Evolutionary conservation across 768 basidiomycete species (phyloP), one percentile per base, ranked within the genome.

Genomic region (Tephrocybe rancida): DNA sequence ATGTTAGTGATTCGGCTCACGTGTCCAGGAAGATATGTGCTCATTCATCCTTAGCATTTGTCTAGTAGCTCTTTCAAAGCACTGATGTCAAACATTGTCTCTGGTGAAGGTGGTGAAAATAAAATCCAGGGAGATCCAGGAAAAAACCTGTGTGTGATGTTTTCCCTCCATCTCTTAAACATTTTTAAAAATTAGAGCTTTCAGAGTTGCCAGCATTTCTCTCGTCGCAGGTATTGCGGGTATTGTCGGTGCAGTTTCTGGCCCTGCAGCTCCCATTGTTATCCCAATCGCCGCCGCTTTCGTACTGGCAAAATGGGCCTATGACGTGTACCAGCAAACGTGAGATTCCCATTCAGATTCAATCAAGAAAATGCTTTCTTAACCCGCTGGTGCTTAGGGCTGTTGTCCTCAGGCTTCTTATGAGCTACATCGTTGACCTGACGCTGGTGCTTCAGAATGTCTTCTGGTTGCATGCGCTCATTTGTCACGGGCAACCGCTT

Each of bases 281-380:
- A n/a, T n/a, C n/a, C n/a, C n/a, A n/a, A n/a, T n/a, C n/a, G n/a
- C n/a, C 18, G 61, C 54, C 24, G 29, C 47, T 8, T 29, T 60
- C 22, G 57, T 64, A 13, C 48, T 61, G 18, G 55, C 54, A 14
- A 58, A 56, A 34, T 67, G 62, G 64, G 57, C 54, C 5, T 54
- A 52, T 14, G 59, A 58, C 18, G 48, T 64, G 9, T 65, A 67
- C 49, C 32, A 56, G 21, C 37, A 62, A 45, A 60, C 65, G 65
- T 64, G 29, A 48, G 61, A 25, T 18, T 10, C 22, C 41, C 13
- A 22, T 25, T 8, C 18, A 18, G 29, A 16, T 34, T 43, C 30
- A 43, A 5, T n/a, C n/a, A n/a, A n/a, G 39, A 30, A 13, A 7
- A 32, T 18, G 5, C n/a, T 38, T 5, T 7, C 7, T 18, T 49